Base-by-base conservation (phyloP, 208 protist genomes). In the Trichomonas tenax region DNA sequence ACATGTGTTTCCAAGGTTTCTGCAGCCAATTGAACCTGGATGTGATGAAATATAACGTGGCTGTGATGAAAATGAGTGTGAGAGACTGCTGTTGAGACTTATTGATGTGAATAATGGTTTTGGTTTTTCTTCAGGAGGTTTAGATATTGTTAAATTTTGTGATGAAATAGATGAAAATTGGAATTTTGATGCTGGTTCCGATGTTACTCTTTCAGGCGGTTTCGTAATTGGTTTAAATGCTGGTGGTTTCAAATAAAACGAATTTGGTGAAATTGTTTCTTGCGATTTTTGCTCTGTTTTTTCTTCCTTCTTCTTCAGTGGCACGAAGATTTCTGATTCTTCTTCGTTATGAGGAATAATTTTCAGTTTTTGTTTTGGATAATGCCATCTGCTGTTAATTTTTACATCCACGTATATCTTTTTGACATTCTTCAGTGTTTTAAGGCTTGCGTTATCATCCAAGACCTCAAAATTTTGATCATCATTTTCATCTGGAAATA, bases 1-100 rank as follows among this genome's bases (percentile, higher is more conserved):
- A 97, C 99, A 99, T 34, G 98, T 99, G 97, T 99, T 99, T 82
- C 99, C 98, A 6, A 99, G 97, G 96, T 99, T 99, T 72, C 97
- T n/a, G 21, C 99, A 97, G 0, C 98, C 98, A 88, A 96, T 40
- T 15, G 72, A 11, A 21, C 96, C 96, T n/a, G 95, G 95, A 96
- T 46, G n/a, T 26, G 96, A 81, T 17, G 96, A 45, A 51, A n/a
- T 6, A 41, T 36, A 84, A 11, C 2, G 6, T 40, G 34, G 40
- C 46, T 89, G 82, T 46, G 0, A 1, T n/a, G 40, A 31, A 89
- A 26, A n/a, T 31, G 3, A 31, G 40, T 8, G 34, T 8, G 10
- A 3, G 14, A n/a, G 0, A 31, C 9, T 44, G 10, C 46, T 15
- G 23, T 10, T 46, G 9, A 10, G 9, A 31, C 3, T 46, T n/a